A percentile compares a stretch with the other conserved stretches of the same genome.
phyloP scores from a whole-genome alignment of 192 early-diverging fungal species.

The Backusella luteola region DNA sequence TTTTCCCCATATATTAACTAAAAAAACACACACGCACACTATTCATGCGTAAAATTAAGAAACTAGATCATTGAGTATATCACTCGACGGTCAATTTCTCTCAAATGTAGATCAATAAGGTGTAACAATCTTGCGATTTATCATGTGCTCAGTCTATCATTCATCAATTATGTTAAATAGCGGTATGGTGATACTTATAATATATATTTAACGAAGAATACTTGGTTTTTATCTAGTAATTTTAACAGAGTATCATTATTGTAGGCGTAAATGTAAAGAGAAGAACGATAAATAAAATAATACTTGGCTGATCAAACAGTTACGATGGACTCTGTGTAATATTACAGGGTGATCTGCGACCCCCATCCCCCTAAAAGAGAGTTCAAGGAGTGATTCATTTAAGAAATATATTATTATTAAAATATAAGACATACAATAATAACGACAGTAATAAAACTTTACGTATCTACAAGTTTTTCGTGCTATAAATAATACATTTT shows the following conservation, averaged over 20 bases:
- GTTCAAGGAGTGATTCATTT: background rate
- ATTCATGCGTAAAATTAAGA: background rate
- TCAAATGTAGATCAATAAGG: background rate
- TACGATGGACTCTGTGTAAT: background rate
- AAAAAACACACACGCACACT: background rate
- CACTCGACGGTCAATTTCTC: background rate
- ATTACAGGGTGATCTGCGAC: background rate
- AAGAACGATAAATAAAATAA: background rate
- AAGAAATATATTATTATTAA: background rate
- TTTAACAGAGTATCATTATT: background rate
- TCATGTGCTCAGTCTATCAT: background rate
- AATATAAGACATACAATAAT: background rate
- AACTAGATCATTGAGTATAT: background rate
- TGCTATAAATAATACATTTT: too few species aligned
- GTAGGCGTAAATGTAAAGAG: background rate
- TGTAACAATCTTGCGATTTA: background rate
- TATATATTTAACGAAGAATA: background rate
- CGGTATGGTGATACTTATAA: too few species aligned
- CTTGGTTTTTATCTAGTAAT: background rate
- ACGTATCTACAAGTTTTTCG: background rate
- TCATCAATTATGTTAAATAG: background rate
- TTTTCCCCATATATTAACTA: background rate
- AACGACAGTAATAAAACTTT: background rate
- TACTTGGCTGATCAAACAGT: background rate
- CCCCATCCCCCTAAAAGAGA: background rate